Evolutionary conservation across 805 yeast species (phyloP).

Genomic region (Zygosaccharomyces bisporus): DNA sequence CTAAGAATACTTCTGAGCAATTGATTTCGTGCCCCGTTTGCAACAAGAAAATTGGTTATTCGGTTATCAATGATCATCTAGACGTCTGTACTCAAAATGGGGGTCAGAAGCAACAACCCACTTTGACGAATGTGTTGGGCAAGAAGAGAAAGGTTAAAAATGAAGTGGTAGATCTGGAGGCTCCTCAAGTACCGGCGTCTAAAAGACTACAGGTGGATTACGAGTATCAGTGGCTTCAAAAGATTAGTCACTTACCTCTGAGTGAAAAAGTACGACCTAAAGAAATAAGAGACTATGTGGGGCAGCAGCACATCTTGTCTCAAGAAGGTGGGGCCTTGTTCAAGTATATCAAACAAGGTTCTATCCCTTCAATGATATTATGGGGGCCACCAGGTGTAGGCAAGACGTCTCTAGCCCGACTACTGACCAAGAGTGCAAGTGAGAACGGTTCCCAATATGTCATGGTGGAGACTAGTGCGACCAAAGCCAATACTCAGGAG

Average conservation of each 20-base stretch:
- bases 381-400: constrained; percentile 97
- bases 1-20: constrained; percentile 18
- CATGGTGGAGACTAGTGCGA: constrained; percentile 82
- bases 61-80: constrained; percentile 30
- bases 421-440: constrained; percentile 34
- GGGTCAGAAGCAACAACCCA: constrained; percentile 17
- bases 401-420: constrained; percentile 81
- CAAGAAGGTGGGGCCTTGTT: constrained; percentile 55
- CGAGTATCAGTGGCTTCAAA: constrained; percentile 27
- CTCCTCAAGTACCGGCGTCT: neutral
- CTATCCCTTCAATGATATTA: constrained; percentile 78
- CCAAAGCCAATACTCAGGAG: constrained; percentile 55
- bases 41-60: constrained; percentile 24
- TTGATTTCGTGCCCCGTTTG: constrained; percentile 35
- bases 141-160: constrained; percentile 1
- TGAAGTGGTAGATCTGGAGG: neutral
- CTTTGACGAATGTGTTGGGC: constrained; percentile 20
- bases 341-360: constrained; percentile 57
- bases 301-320: constrained; percentile 78
- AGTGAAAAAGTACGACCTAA: constrained; percentile 84
- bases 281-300: constrained; percentile 65
- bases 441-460: constrained; percentile 32
- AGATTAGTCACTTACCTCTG: constrained; percentile 44
- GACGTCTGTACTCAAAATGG: constrained; percentile 26
- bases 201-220: constrained; percentile 12